Evolutionary conservation across 108 stramenopile genomes (phyloP).

Genomic region (Nannochloropsis gaditana): DNA sequence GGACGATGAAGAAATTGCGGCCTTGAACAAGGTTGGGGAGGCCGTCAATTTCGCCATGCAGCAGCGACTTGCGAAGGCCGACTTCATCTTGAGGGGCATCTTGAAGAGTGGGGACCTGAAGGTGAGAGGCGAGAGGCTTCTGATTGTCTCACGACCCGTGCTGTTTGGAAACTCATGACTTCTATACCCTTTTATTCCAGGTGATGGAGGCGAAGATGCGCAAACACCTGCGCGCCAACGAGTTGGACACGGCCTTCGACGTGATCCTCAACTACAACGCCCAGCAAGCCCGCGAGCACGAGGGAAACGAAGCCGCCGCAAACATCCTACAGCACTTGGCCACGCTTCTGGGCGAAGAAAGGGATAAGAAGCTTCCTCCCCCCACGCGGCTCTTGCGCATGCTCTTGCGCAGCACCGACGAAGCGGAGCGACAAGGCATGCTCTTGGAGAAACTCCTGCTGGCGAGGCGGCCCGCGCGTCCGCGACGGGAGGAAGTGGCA

Average conservation of each 20-base stretch:
- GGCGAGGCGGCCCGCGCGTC: neutral
- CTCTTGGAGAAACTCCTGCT: neutral
- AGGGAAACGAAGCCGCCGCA: neutral
- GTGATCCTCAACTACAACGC: constrained; percentile 11
- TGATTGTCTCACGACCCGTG: neutral
- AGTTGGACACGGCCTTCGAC: constrained; percentile 12
- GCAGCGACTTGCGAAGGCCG: neutral
- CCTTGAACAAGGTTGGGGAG: neutral
- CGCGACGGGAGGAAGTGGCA: neutral
- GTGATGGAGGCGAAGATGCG: constrained; percentile 3
- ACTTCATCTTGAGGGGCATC: neutral
- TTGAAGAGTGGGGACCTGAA: constrained; percentile 11
- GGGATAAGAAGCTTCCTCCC: neutral
- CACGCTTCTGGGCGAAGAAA: neutral
- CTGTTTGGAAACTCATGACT: too few relatives aligned
- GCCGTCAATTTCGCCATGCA: neutral
- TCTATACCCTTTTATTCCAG: neutral
- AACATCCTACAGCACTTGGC: neutral
- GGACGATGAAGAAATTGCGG: neutral
- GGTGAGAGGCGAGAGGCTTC: neutral
- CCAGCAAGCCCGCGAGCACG: neutral
- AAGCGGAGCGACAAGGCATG: neutral
- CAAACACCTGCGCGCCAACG: neutral
- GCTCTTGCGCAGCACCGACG: neutral
- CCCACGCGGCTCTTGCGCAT: neutral